Evolutionary conservation across 768 basidiomycete genomes (phyloP), one percentile per base, ranked within the genome.

Genomic region (Lyophyllum atratum): DNA sequence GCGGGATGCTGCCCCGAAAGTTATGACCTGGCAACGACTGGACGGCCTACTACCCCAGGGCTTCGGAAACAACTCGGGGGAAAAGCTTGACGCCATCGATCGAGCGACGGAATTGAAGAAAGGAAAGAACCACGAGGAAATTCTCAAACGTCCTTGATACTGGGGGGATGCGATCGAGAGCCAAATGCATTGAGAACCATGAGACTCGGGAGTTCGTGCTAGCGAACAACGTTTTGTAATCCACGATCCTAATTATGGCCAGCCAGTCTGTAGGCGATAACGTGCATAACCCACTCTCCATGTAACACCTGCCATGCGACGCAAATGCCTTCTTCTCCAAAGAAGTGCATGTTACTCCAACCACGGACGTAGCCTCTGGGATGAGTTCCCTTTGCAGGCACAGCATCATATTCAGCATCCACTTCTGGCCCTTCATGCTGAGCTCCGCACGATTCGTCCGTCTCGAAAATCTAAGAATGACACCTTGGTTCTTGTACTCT

Each of bases 381-480:
- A 81, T 74, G 21, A 81, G 71, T 2, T 70, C 72, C 0, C 56
- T 59, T 56, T 81, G 80, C 8, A 82, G 70, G 54, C 80, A 82
- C 48, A 72, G 72, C 79, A 82, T 79, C 15, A 76, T 77, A 31
- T 70, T 64, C 33, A 75, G 33, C 72, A 81, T 74, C 80, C 80
- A 82, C 37, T 59, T 65, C 54, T 76, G 71, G 0, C 80, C 80
- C 4, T 31, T 44, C 0, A 64, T 15, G 25, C 71, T 71, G 11
- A 82, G 66, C 42, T 62, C 22, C 17, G 33, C 48, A 12, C 69
- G 68, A 11, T 71, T 49, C 21, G 63, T 60, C 14, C 17, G 70
- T 75, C 33, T 64, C 53, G 66, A 80, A 82, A 56, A 62, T 79
- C 15, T 71, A 58, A 42, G 72, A 60, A 28, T 80, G 79, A 40